phyloP scores from a whole-genome alignment of 306 rosid species.

The Inga laurina region DNA sequence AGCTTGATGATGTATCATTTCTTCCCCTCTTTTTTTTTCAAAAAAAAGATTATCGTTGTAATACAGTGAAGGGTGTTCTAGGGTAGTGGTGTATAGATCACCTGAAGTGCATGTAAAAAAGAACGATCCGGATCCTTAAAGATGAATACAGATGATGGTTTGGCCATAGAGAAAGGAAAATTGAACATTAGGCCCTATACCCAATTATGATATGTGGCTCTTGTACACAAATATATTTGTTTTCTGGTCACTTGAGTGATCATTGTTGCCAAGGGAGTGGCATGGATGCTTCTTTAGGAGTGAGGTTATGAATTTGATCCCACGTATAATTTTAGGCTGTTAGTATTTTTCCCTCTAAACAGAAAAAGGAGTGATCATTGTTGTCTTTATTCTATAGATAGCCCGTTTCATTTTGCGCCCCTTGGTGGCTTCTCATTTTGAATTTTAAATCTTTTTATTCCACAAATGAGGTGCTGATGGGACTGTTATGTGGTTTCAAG shows the following conservation, averaged over 20 bases:
- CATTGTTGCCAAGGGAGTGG: background rate
- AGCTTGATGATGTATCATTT: background rate
- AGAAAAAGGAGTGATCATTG: background rate
- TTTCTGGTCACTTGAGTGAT: background rate
- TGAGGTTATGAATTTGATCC: no score
- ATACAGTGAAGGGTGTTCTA: background rate
- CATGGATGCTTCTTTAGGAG: no score
- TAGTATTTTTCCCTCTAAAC: no score
- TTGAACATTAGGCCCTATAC: background rate
- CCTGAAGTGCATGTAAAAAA: background rate
- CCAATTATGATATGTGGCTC: background rate
- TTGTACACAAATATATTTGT: background rate
- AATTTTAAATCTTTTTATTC: background rate
- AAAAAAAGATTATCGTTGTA: background rate
- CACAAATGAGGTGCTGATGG: background rate
- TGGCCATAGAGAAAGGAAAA: background rate
- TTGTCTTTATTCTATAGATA: background rate
- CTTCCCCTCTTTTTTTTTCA: background rate
- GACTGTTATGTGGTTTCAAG: background rate
- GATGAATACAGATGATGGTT: background rate
- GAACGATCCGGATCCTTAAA: background rate
- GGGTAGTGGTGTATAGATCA: background rate
- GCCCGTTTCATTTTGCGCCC: background rate
- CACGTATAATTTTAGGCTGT: no score
- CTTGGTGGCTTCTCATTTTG: background rate